phyloP scores from a whole-genome alignment of 495 filamentous ascomycete species.

The Xylaria acuta region DNA sequence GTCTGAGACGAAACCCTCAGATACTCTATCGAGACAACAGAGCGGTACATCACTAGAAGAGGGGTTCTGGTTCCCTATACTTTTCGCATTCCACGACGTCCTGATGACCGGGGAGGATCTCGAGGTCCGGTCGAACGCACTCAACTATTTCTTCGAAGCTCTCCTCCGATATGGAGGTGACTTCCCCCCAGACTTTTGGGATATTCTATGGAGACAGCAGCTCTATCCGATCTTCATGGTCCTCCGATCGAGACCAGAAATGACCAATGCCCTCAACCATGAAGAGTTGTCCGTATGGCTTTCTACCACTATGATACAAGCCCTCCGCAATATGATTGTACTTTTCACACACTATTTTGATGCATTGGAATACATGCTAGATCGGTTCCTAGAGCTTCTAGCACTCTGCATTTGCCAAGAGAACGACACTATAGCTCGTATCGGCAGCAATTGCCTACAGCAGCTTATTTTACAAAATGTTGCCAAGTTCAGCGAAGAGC shows the following conservation, averaged over 20 bases:
- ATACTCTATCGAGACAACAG: constrained; percentile 46
- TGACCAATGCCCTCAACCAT: constrained; percentile 89
- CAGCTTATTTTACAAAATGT: constrained; percentile 96
- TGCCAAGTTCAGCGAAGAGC: constrained; percentile 80
- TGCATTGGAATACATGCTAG: constrained; percentile 93
- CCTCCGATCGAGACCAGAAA: constrained; percentile 91
- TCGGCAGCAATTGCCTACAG: constrained; percentile 96
- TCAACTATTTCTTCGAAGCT: constrained; percentile 95
- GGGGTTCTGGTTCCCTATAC: constrained; percentile 96
- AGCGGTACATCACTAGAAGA: constrained; percentile 81
- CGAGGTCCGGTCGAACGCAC: constrained; percentile 92
- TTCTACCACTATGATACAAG: constrained; percentile 99
- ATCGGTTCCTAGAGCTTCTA: constrained; percentile 89
- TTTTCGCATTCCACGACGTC: constrained; percentile 98
- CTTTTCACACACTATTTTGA: constrained; percentile 99
- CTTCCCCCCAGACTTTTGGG: constrained; percentile 96
- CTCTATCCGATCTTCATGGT: constrained; percentile 99
- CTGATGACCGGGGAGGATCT: constrained; percentile 99
- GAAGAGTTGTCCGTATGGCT: constrained; percentile 99
- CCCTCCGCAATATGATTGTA: constrained; percentile 95
- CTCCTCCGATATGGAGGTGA: constrained; percentile 87
- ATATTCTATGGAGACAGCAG: constrained; percentile 95
- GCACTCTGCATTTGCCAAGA: constrained; percentile 98
- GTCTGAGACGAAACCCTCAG: constrained; percentile 38
- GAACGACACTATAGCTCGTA: constrained; percentile 97